These are phyloP conservation scores for Papilionanthe hybrid DNA, from an alignment of 116 monocot genomes.

Conservation along the genomic window DNA sequence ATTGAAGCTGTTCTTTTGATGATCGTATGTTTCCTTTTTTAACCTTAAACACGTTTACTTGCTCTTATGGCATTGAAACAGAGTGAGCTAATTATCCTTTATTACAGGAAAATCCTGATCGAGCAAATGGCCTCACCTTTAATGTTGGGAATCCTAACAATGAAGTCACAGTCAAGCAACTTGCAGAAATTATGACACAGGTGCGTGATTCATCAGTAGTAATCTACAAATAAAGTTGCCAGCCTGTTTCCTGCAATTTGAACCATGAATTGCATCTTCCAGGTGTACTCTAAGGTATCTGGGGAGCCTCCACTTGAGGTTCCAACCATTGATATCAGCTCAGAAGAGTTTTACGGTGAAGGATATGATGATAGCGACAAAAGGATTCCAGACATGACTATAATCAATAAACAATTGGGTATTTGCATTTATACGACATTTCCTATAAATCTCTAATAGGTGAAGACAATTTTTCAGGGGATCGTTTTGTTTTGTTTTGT, in stretches of 20 bases:
- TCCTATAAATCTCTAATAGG: neutral
- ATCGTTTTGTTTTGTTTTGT: neutral
- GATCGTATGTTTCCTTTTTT: slow-evolving; percentile 37
- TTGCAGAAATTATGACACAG: slow-evolving; percentile 93
- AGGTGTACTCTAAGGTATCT: slow-evolving; percentile 86
- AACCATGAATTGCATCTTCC: neutral
- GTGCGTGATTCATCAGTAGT: slow-evolving; percentile 13
- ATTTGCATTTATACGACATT: slow-evolving; percentile 1
- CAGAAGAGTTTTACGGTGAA: slow-evolving; percentile 88
- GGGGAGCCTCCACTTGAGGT: slow-evolving; percentile 50
- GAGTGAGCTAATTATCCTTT: too few relatives aligned
- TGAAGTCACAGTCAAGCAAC: slow-evolving; percentile 90
- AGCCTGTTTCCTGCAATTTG: neutral
- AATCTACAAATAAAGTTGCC: neutral
- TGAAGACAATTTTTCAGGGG: neutral
- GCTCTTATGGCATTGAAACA: too few relatives aligned
- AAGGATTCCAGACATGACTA: slow-evolving; percentile 92
- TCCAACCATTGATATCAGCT: slow-evolving; percentile 80
- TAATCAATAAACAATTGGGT: slow-evolving; percentile 91
- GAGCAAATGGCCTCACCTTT: slow-evolving; percentile 85
- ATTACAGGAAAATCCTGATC: slow-evolving; percentile 74
- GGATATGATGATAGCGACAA: slow-evolving; percentile 97
- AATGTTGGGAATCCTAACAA: slow-evolving; percentile 97
- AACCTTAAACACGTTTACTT: too few relatives aligned
- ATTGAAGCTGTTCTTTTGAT: slow-evolving; percentile 94